These are phyloP conservation scores for Cudoniella acicularis DNA, from an alignment of 495 filamentous ascomycete species.

Conservation along the genomic window DNA sequence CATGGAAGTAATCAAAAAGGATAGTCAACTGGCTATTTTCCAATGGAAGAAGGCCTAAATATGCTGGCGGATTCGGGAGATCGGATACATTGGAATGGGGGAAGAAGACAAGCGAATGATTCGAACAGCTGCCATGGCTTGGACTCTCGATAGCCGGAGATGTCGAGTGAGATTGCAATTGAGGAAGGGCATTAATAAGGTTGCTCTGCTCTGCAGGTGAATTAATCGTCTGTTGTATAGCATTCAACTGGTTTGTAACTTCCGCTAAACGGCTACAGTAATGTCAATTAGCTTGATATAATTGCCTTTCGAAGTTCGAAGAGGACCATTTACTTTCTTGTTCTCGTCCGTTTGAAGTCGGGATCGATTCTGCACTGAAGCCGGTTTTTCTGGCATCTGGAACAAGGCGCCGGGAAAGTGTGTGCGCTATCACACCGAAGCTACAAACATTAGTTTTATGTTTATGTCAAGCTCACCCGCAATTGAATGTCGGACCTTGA, in stretches of 20 bases:
- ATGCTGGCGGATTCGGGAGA: no score
- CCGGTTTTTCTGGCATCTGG: background rate
- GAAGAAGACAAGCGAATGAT: no score
- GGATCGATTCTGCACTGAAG: background rate
- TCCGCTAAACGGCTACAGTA: background rate
- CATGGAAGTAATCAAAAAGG: conserved; percentile 27
- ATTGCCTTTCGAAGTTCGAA: no score
- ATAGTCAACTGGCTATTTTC: no score
- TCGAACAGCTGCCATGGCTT: background rate
- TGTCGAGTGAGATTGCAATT: background rate
- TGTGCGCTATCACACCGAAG: background rate
- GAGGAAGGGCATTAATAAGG: background rate
- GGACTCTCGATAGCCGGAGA: background rate
- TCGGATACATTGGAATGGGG: no score
- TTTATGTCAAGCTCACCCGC: no score
- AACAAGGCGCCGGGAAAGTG: conserved; percentile 4
- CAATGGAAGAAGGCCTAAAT: no score
- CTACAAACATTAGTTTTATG: no score
- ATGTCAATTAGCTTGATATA: no score
- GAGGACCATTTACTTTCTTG: background rate
- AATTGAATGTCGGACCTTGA: background rate
- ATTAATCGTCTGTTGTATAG: background rate
- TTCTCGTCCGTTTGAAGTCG: background rate
- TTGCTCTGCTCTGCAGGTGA: background rate
- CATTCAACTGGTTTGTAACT: background rate